Conservation (phyloP, 2,329 filamentous ascomycete genomes). For the Paramyrothecium roridum region DNA sequence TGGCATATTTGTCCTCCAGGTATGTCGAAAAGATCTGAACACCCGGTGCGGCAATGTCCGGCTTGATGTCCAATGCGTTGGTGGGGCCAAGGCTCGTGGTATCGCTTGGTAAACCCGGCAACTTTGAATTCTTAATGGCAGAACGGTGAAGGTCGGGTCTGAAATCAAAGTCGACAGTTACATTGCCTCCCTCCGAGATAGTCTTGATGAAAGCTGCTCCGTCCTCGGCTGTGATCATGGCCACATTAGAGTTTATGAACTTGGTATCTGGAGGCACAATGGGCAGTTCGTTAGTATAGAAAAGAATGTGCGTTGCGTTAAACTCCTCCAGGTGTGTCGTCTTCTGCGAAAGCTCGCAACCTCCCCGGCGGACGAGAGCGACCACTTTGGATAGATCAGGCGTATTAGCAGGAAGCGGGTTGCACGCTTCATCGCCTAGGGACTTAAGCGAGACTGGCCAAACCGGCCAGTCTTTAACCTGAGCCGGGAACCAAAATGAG, state of each 20-base stretch:
- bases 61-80: constrained; percentile 42
- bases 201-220: constrained; percentile 21
- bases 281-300: constrained; percentile 20
- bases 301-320: constrained; percentile 21
- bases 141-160: constrained; percentile 13
- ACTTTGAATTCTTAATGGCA: too few species aligned
- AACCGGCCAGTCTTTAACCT: too few species aligned
- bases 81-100: constrained; percentile 32
- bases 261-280: constrained; percentile 8
- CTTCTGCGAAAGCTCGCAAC: constrained; percentile 24
- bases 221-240: constrained; percentile 4
- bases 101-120: too few species aligned
- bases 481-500: constrained; percentile 8
- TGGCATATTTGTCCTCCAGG: constrained; percentile 23
- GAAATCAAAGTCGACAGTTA: constrained; percentile 25
- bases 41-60: constrained; percentile 39
- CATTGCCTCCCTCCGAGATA: constrained; percentile 18
- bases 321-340: constrained; percentile 18
- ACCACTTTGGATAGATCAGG: constrained; percentile 36
- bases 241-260: constrained; percentile 14
- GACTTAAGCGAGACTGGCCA: not conserved
- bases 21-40: constrained; percentile 36
- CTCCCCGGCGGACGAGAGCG: constrained; percentile 35
- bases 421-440: constrained; percentile 30
- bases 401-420: constrained; percentile 29